phyloP scores from a whole-genome alignment of 2,329 filamentous ascomycete genomes.

The Corynespora cassiicola region DNA sequence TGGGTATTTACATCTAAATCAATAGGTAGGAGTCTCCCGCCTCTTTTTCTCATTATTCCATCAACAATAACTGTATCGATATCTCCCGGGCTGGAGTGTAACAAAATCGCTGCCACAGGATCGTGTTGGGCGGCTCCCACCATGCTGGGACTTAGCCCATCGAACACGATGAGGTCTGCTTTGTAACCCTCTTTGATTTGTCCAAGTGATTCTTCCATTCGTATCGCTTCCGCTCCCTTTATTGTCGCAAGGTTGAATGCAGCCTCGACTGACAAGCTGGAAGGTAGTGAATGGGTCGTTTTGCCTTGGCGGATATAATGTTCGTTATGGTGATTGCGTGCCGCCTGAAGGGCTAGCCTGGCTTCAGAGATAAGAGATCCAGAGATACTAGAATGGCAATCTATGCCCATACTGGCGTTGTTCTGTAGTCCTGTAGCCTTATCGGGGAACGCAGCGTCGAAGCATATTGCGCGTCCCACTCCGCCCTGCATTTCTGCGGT shows the following conservation, averaged over 20 bases:
- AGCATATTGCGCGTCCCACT: constrained; percentile 45
- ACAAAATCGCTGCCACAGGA: constrained; percentile 51
- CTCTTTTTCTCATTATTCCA: constrained; percentile 49
- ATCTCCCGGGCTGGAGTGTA: constrained; percentile 50
- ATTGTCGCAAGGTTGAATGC: constrained; percentile 60
- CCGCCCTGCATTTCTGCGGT: constrained; percentile 61
- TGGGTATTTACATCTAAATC: constrained; percentile 25
- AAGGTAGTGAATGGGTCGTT: constrained; percentile 55
- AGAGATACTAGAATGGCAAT: constrained; percentile 61
- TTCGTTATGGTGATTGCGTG: constrained; percentile 50
- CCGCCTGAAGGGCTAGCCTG: constrained; percentile 59
- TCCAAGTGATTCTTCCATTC: constrained; percentile 52
- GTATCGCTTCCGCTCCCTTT: constrained; percentile 52
- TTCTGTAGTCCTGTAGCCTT: constrained; percentile 23
- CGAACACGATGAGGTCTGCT: constrained; percentile 59
- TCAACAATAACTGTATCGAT: constrained; percentile 54
- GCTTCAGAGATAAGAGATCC: constrained; percentile 55
- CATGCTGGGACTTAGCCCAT: constrained; percentile 50
- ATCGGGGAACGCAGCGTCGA: constrained; percentile 31
- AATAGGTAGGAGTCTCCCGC: constrained; percentile 35
- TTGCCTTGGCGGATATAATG: constrained; percentile 50
- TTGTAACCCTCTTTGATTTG: constrained; percentile 54
- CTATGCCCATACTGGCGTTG: constrained; percentile 60
- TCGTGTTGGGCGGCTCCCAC: constrained; percentile 50
- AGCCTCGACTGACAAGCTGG: constrained; percentile 49